These are phyloP conservation scores for Teunomyces lycoperdinae DNA, from an alignment of 805 yeast genomes.

Conservation along the genomic window DNA sequence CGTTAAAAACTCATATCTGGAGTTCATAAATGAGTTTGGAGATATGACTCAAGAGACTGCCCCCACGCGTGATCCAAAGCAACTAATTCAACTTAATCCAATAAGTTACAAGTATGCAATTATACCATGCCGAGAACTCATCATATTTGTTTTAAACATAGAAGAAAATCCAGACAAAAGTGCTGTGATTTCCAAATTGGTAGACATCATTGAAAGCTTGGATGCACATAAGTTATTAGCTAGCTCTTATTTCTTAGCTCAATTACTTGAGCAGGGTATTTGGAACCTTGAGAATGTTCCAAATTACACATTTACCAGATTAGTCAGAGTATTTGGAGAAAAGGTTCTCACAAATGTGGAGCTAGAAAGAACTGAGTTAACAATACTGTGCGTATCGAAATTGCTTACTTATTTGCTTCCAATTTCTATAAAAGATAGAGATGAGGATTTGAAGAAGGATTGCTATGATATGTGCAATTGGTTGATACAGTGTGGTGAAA, in stretches of 20 bases:
- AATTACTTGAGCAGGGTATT: not conserved
- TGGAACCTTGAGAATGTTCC: conserved; percentile 1
- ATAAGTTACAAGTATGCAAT: not conserved
- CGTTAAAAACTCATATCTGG: not conserved
- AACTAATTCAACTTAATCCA: not conserved
- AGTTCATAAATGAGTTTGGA: not conserved
- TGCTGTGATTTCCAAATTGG: not conserved
- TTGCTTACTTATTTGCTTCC: conserved; percentile 23
- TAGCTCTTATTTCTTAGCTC: conserved; percentile 2
- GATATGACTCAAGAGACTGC: not conserved
- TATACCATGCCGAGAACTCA: not conserved
- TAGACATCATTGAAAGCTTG: not conserved
- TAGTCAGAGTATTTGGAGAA: conserved; percentile 32
- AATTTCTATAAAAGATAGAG: conserved; percentile 21
- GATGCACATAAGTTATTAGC: conserved; percentile 4
- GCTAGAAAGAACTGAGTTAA: conserved; percentile 40
- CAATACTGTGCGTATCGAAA: conserved; percentile 31
- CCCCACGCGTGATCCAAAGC: not conserved
- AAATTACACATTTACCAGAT: conserved; percentile 5
- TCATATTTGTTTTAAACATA: not conserved
- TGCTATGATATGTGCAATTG: conserved; percentile 48
- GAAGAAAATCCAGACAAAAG: not conserved
- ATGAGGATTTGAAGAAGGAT: conserved; percentile 34
- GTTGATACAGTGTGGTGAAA: conserved; percentile 39
- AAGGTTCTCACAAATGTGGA: conserved; percentile 23